Conservation (phyloP, 352 stramenopile species). For the Phytopythium delawarense region DNA sequence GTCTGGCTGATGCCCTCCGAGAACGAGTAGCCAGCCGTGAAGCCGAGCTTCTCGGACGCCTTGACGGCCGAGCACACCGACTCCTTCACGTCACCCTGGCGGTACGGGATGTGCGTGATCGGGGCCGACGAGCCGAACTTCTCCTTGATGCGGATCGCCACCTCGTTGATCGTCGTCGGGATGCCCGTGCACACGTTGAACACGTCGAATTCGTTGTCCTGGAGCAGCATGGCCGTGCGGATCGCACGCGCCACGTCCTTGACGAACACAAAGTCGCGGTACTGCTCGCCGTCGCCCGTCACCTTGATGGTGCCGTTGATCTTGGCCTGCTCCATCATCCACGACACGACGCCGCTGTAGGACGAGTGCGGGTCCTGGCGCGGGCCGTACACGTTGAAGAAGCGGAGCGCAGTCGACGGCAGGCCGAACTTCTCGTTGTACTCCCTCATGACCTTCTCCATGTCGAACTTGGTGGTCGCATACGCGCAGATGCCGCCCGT, state of each 20-base stretch:
- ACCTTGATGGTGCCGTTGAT: slow-evolving; percentile 81
- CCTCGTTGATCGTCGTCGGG: slow-evolving; percentile 62
- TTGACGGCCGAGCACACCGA: slow-evolving; percentile 74
- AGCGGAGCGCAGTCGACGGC: slow-evolving; percentile 69
- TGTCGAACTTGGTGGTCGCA: slow-evolving; percentile 81
- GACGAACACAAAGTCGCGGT: slow-evolving; percentile 85
- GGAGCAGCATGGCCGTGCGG: slow-evolving; percentile 68
- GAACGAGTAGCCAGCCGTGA: slow-evolving; percentile 64
- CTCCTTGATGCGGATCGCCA: slow-evolving; percentile 63
- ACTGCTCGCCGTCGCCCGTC: slow-evolving; percentile 70
- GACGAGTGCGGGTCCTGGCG: slow-evolving; percentile 80
- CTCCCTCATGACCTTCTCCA: slow-evolving; percentile 76
- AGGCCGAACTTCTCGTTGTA: slow-evolving; percentile 69
- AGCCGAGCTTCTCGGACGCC: slow-evolving; percentile 64
- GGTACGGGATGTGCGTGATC: slow-evolving; percentile 66
- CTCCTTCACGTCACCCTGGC: slow-evolving; percentile 77
- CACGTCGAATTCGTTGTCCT: slow-evolving; percentile 66
- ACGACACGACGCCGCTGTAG: slow-evolving; percentile 81
- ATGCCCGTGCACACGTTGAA: slow-evolving; percentile 84
- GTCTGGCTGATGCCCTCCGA: slow-evolving; percentile 63
- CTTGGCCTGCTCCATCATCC: slow-evolving; percentile 86
- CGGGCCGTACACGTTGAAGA: slow-evolving; percentile 85
- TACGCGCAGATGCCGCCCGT: slow-evolving; percentile 80
- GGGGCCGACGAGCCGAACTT: slow-evolving; percentile 59
- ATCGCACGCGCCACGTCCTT: slow-evolving; percentile 83